phyloP scores from a whole-genome alignment of 164 flowering plant species.

The Piper betle region DNA sequence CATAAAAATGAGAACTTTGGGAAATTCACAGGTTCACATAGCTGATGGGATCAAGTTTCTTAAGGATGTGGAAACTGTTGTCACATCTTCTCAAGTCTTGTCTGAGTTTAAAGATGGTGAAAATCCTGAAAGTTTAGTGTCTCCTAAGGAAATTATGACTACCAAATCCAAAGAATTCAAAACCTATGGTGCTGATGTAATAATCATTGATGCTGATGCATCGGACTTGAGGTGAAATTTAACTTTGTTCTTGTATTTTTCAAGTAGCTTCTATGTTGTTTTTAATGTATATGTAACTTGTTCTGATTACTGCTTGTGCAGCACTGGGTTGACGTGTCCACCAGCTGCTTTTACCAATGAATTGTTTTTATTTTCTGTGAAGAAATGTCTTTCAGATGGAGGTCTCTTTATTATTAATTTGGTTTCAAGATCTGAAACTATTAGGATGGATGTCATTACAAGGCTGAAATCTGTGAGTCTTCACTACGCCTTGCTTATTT shows the following conservation, averaged over 20 bases:
- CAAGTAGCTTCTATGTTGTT: not conserved
- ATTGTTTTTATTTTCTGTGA: conserved; percentile 55
- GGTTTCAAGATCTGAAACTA: conserved; percentile 63
- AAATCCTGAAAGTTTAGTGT: conserved; percentile 3
- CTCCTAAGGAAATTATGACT: conserved; percentile 1
- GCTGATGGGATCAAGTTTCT: conserved; percentile 81
- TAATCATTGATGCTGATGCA: conserved; percentile 85
- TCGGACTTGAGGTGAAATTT: conserved; percentile 53
- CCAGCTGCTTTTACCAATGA: conserved; percentile 72
- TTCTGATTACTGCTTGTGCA: conserved; percentile 14
- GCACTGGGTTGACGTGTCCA: conserved; percentile 92
- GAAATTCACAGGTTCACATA: conserved; percentile 48
- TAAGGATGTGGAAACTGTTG: conserved; percentile 20
- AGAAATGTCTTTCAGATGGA: conserved; percentile 42
- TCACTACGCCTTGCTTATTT: not conserved
- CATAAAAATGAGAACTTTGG: not conserved
- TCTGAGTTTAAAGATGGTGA: conserved; percentile 4
- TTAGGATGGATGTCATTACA: conserved; percentile 50
- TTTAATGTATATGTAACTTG: not conserved
- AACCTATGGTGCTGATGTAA: conserved; percentile 34
- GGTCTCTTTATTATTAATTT: conserved; percentile 80
- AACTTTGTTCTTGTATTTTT: not conserved
- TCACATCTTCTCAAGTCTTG: conserved; percentile 13
- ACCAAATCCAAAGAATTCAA: conserved; percentile 5
- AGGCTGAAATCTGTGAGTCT: conserved; percentile 59